Percentiles rank a stretch among this genome's conserved stretches.
Evolutionary conservation across 169 alveolate species (phyloP).

Genomic region (Besnoitia besnoiti): DNA sequence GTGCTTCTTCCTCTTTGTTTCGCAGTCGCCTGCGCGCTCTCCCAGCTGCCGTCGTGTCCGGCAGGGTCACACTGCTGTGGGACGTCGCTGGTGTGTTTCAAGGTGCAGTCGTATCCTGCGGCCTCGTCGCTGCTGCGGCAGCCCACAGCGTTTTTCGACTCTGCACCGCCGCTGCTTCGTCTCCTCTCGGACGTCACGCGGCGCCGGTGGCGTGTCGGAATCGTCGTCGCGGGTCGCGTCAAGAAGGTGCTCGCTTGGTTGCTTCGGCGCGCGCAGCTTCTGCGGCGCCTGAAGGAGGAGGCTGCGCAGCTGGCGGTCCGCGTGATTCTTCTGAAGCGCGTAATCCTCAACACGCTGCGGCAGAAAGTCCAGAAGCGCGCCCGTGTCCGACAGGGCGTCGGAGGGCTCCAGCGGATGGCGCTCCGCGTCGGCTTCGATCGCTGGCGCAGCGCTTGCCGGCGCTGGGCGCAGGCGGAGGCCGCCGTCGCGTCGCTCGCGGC

Average conservation of each 20-base stretch:
- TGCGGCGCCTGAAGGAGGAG: conserved; percentile 20
- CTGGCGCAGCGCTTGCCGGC: conserved; percentile 2
- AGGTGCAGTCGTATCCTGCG: conserved; percentile 36
- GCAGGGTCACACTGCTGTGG: conserved; percentile 51
- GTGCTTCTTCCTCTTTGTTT: background rate
- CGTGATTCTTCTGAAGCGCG: conserved; percentile 21
- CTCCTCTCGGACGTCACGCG: conserved; percentile 13
- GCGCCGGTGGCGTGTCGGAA: conserved; percentile 49
- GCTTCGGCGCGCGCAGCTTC: conserved; percentile 34
- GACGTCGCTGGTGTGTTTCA: conserved; percentile 43
- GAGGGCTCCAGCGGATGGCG: background rate
- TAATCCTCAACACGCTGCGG: conserved; percentile 30
- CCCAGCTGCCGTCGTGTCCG: conserved; percentile 32
- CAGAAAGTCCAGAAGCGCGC: conserved; percentile 24
- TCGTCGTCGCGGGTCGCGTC: conserved; percentile 23
- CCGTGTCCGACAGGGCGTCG: background rate
- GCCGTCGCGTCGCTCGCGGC: conserved; percentile 9
- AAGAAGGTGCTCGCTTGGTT: conserved; percentile 35
- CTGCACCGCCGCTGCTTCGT: background rate
- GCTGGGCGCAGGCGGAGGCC: conserved; percentile 21
- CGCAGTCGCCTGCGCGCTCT: conserved; percentile 1
- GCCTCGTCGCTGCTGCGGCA: conserved; percentile 38
- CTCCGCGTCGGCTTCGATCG: background rate
- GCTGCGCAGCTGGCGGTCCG: conserved; percentile 33
- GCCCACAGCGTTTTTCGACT: conserved; percentile 18